phyloP scores from a whole-genome alignment of 768 basidiomycete species.

The Boletus reticuloceps region DNA sequence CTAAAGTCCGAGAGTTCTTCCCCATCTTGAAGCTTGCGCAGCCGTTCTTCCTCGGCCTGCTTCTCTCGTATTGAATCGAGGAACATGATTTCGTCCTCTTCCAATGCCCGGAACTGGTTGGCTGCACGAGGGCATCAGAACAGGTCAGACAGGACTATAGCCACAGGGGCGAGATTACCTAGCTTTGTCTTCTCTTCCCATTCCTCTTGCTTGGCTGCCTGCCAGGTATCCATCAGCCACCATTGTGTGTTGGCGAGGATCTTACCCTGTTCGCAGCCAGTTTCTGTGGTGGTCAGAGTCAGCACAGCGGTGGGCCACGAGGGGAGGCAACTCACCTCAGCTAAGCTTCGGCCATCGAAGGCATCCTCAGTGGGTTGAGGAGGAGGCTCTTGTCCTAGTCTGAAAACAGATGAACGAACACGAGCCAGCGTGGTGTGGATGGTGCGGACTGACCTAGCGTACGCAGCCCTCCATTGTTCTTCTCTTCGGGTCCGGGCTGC shows the following conservation, averaged over 20 bases:
- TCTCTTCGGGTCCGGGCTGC: slow-evolving; percentile 67
- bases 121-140: slow-evolving; percentile 40
- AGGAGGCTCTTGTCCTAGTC: slow-evolving; percentile 84
- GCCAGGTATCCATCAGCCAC: slow-evolving; percentile 9
- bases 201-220: slow-evolving; percentile 91
- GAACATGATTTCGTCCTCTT: slow-evolving; percentile 90
- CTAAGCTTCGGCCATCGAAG: slow-evolving; percentile 82
- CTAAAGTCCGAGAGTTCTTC: slow-evolving; percentile 77
- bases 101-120: slow-evolving; percentile 85
- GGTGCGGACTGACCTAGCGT: slow-evolving; percentile 55
- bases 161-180: slow-evolving; percentile 28
- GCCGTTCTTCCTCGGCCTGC: slow-evolving; percentile 71
- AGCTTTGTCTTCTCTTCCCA: slow-evolving; percentile 90
- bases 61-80: slow-evolving; percentile 79
- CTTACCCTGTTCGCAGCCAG: slow-evolving; percentile 83
- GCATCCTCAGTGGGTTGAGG: slow-evolving; percentile 70
- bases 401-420: slow-evolving; percentile 26
- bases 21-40: slow-evolving; percentile 71
- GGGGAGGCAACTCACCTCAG: slow-evolving; percentile 62
- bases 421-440: not conserved
- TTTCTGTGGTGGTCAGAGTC: slow-evolving; percentile 51
- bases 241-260: slow-evolving; percentile 5
- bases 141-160: slow-evolving; percentile 4
- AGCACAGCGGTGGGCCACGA: slow-evolving; percentile 9
- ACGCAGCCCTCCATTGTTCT: slow-evolving; percentile 89